These are phyloP conservation scores for Rosa lucieae DNA, from an alignment of 306 rosid species.

Conservation along the genomic window DNA sequence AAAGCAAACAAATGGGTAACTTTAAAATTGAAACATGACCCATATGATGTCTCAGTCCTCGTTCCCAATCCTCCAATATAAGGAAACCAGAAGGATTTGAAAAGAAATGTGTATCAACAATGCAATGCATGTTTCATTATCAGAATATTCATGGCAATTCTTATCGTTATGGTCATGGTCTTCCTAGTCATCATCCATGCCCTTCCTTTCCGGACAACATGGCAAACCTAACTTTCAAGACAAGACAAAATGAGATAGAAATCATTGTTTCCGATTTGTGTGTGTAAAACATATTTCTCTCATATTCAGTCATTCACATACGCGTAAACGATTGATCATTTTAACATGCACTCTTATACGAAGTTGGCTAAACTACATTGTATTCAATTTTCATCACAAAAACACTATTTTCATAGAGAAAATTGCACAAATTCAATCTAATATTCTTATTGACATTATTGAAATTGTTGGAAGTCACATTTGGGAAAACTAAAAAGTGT, in stretches of 20 bases:
- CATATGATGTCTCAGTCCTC: neutral
- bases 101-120: neutral
- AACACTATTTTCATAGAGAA: too few species aligned
- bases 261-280: neutral
- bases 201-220: neutral
- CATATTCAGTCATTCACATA: too few species aligned
- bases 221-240: slow-evolving; percentile 19
- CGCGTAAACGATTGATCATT: too few species aligned
- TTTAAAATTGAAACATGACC: neutral
- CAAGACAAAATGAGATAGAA: slow-evolving; percentile 3
- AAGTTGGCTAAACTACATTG: too few species aligned
- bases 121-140: neutral
- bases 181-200: slow-evolving; percentile 1
- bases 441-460: too few species aligned
- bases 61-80: neutral
- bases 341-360: too few species aligned
- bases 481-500: too few species aligned
- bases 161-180: neutral
- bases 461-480: too few species aligned
- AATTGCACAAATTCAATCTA: too few species aligned
- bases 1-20: neutral
- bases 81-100: neutral
- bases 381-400: too few species aligned
- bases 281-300: neutral
- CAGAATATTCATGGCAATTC: neutral